Base-by-base conservation (phyloP, 257 asterid genomes). In the Fraxinus excelsior region DNA sequence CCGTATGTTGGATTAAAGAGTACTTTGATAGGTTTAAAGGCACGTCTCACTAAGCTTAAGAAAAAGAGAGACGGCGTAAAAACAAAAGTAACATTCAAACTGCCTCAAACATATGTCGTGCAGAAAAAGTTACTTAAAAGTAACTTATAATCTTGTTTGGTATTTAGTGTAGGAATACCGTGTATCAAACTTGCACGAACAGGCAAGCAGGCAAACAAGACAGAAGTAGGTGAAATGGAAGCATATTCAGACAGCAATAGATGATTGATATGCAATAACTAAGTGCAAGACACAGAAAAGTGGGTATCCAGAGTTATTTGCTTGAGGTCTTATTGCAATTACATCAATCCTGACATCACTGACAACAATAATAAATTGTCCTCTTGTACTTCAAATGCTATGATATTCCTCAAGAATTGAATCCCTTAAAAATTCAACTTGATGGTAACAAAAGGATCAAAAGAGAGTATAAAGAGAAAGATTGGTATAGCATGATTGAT, bases 271-370 rank as follows among this genome's bases (percentile, higher is more conserved):
- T 29, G 72, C 53, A 51, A 71, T 28, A 40, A 75, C 72, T 58
- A 53, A 77, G 29, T 70, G 51, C 62, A 49, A 71, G 65, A 72
- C 31, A 72, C 23, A 26, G 8, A 62, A 2, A 62, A 26, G 68
- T 67, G 74, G 79, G 82, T 58, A 74, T 82, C 53, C 73, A 69
- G 35, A 74, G 42, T 28, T 26, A 31, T 37, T 77, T 67, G 70
- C 77, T 44, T 76, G 74, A 72, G 25, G 65, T 71, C 58, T 66
- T 10, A 38, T 35, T 32, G 14, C 12, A 71, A 78, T 83, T 80
- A 80, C 89, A 82, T 86, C 88, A 83, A 87, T 70, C 66, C 86
- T 79, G 70, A 78, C 83, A 80, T 85, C 82, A 85, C 49, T 84
- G 71, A 77, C 79, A 26, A 71, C 62, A 78, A 83, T 37, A 62